Base-by-base conservation (phyloP, 192 early-diverging fungal species). In the Thoreauomyces humboldtii region DNA sequence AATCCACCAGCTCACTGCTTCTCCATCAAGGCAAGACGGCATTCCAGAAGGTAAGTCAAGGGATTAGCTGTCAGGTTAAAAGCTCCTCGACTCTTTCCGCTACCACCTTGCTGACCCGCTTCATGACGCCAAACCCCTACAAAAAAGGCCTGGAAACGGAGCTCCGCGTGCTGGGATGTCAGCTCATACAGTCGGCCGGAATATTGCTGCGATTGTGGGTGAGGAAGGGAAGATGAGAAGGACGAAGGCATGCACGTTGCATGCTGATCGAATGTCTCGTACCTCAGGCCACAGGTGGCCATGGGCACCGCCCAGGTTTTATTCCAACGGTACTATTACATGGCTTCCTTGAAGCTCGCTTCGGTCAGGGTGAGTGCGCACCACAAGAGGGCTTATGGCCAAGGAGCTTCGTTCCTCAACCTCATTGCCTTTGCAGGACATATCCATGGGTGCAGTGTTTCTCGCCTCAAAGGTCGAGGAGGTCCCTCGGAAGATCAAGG, bases 261-360 rank as follows among this genome's bases (percentile, higher is more conserved):
- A 47, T 47, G 45, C 7, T 22, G n/a, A 11, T 47, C n/a, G 45
- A 7, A 17, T 11, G 45, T 4, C 25, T n/a, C 6, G 6, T 24
- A 22, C 38, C 43, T 65, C 70, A 93, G 94, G 19, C 93, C 95
- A 6, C 96, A 99, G 52, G 87, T 89, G 11, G 88, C 92, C 0
- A 91, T 94, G 82, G 94, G 94, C n/a, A 96, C 92, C 36, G 93
- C 94, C 1, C 94, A 98, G 70, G 88, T 94, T 0, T 76, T 99
- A 36, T 87, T 98, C 31, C 91, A 95, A 50, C 88, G 95, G 0
- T 97, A 97, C 85, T 99, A 88, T 73, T 92, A 82, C 52, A 62
- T 90, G 36, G 85, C 90, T 0, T 84, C 90, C 0, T 67, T 94
- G n/a, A 83, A 78, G 43, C 69, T 88, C 33, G 89, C 89, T 71